Percentiles rank a stretch among this genome's conserved stretches.
These are phyloP conservation scores for Neolentinus lepideus DNA, from an alignment of 1,284 basidiomycete species.

Conservation along the genomic window DNA sequence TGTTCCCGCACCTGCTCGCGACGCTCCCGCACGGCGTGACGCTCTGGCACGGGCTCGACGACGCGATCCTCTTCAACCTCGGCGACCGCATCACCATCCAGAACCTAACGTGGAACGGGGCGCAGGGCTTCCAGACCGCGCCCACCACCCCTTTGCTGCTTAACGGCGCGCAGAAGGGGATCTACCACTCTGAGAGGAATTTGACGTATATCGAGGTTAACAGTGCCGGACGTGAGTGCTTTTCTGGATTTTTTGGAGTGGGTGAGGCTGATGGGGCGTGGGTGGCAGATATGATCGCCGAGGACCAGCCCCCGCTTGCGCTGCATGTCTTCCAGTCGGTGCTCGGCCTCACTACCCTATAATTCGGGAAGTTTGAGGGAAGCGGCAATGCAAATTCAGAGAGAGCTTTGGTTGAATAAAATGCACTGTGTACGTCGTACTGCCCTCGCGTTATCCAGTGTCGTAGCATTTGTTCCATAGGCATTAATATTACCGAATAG, in stretches of 20 bases:
- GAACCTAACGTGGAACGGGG: slow-evolving; percentile 22
- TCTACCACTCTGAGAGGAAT: slow-evolving; percentile 6
- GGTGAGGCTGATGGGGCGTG: not conserved
- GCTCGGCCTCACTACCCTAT: not conserved
- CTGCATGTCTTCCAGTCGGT: not conserved
- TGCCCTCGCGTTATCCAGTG: not conserved
- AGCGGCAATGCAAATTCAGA: too few species aligned
- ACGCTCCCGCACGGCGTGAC: slow-evolving; percentile 16
- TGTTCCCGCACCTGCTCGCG: slow-evolving; percentile 17
- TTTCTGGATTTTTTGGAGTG: not conserved
- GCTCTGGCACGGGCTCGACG: slow-evolving; percentile 11
- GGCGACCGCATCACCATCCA: slow-evolving; percentile 20
- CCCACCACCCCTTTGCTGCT: slow-evolving; percentile 5
- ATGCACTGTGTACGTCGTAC: too few species aligned
- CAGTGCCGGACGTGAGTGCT: not conserved
- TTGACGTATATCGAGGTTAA: not conserved
- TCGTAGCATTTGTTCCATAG: not conserved
- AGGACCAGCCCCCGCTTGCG: not conserved
- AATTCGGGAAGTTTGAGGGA: too few species aligned
- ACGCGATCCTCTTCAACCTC: slow-evolving; percentile 17
- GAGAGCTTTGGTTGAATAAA: too few species aligned
- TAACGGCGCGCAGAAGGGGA: slow-evolving; percentile 4
- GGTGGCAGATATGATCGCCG: not conserved
- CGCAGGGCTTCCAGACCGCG: slow-evolving; percentile 9
- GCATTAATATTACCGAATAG: not conserved